Evolutionary conservation across 495 filamentous ascomycete genomes (phyloP), one percentile per base, ranked within the genome.

Genomic region (Aspergillus wentii): DNA sequence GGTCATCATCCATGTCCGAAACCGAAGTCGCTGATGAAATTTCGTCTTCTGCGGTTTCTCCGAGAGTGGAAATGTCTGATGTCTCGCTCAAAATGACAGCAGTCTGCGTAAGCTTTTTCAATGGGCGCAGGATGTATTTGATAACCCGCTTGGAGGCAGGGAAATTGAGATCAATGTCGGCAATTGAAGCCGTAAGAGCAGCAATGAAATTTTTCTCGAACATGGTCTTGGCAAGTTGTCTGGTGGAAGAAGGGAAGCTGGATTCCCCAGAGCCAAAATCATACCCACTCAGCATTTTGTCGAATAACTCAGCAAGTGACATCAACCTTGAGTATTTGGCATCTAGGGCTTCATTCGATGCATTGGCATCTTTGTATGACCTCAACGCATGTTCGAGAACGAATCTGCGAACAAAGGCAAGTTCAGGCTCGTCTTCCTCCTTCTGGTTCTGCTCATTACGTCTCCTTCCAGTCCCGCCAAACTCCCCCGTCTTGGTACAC

Each of bases 201-300:
- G 81, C 69, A 36, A 97, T 87, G 59, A 92, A 97, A 37, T 91
- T 86, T 56, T 95, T 97, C 61, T 97, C 94, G 46, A 94, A 95
- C 92, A 99, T 99, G 26, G 95, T 78, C 50, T 85, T 88, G 13
- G 83, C 85, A 42, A 99, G 75, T 45, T 91, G 85, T 50, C 81
- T 78, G 8, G 66, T 66, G 8, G 72, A 69, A 20, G 67, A 60
- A 43, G 47, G 73, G 51, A 57, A 76, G 41, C 51, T 51, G 46
- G 59, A 57, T 54, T 71, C 67, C 22, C 64, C 60, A 3, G 57
- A 63, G 19, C 54, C 58, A 42, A 79, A 82, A 8, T 88, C 81
- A 56, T 82, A 82, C 2, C 85, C 87, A 37, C 79, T 81, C 38
- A 96, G 79, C 79, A 97, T 88, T 38, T 88, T 83, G 51, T 88